Conservation (phyloP, 2,329 filamentous ascomycete species). For the Leptographium flavum region DNA sequence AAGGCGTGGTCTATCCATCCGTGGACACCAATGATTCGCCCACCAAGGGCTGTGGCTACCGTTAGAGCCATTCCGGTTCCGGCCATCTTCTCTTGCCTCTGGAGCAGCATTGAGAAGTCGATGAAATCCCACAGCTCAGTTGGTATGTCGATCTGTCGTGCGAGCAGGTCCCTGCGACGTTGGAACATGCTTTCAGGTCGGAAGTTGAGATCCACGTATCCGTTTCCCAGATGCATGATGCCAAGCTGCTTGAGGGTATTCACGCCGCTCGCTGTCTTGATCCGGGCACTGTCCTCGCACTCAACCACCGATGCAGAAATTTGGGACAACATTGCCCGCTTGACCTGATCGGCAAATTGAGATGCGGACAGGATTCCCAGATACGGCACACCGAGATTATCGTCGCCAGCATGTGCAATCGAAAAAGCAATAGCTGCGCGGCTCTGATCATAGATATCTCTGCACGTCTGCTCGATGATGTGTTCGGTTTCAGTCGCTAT, state of each 20-base stretch:
- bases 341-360: constrained; percentile 85
- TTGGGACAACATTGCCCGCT: constrained; percentile 78
- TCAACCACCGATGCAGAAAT: constrained; percentile 63
- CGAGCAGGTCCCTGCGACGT: constrained; percentile 64
- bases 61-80: constrained; percentile 92
- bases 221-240: constrained; percentile 73
- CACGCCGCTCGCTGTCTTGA: constrained; percentile 65
- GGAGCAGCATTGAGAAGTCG: constrained; percentile 67
- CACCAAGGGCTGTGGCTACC: constrained; percentile 71
- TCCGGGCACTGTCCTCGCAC: constrained; percentile 78
- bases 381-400: constrained; percentile 70
- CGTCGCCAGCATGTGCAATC: constrained; percentile 63
- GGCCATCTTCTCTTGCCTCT: constrained; percentile 86
- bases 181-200: constrained; percentile 89
- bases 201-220: constrained; percentile 78
- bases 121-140: constrained; percentile 91
- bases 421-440: constrained; percentile 59
- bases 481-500: constrained; percentile 69
- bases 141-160: constrained; percentile 72
- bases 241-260: constrained; percentile 80
- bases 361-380: constrained; percentile 75
- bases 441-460: constrained; percentile 74
- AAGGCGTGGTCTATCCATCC: constrained; percentile 83
- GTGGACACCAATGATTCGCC: constrained; percentile 66
- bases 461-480: constrained; percentile 72